A percentile compares a stretch with the other conserved stretches of the same genome.
phyloP scores from a whole-genome alignment of 306 rosid species.

The Pyrus betulifolia region DNA sequence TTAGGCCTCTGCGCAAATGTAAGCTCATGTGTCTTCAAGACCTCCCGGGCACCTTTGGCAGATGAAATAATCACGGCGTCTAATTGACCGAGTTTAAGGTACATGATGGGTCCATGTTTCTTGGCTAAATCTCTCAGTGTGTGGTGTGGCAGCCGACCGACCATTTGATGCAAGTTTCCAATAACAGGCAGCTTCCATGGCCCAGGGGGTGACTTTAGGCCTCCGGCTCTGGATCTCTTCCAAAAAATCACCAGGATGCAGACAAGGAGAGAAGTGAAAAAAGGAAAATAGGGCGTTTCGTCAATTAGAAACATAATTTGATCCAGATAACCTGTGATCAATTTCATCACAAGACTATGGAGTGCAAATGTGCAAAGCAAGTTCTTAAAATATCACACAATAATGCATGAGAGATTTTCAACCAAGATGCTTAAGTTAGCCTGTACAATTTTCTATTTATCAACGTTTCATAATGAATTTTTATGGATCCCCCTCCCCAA shows the following conservation, averaged over 20 bases:
- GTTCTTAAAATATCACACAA: no score
- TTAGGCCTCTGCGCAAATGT: conserved; percentile 2
- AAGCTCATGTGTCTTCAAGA: conserved; percentile 1
- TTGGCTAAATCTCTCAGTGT: background rate
- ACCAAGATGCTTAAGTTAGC: no score
- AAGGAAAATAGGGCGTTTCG: background rate
- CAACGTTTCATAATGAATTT: no score
- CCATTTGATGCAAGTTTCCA: conserved; percentile 14
- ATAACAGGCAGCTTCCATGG: conserved; percentile 11
- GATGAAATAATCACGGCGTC: background rate
- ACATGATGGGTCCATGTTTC: background rate
- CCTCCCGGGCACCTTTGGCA: background rate
- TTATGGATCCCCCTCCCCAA: no score
- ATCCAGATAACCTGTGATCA: no score
- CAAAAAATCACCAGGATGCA: background rate
- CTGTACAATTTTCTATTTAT: no score
- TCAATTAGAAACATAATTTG: no score
- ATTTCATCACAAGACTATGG: no score
- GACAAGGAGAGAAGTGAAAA: background rate
- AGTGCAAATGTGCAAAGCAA: no score
- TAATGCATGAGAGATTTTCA: no score
- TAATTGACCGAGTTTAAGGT: background rate
- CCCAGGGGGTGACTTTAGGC: background rate
- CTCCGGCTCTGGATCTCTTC: background rate
- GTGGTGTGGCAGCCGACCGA: background rate